Percentiles rank a stretch among this genome's conserved stretches.
These are phyloP conservation scores for Colletotrichum liaoningense DNA, from an alignment of 2,329 filamentous ascomycete genomes.

Conservation along the genomic window DNA sequence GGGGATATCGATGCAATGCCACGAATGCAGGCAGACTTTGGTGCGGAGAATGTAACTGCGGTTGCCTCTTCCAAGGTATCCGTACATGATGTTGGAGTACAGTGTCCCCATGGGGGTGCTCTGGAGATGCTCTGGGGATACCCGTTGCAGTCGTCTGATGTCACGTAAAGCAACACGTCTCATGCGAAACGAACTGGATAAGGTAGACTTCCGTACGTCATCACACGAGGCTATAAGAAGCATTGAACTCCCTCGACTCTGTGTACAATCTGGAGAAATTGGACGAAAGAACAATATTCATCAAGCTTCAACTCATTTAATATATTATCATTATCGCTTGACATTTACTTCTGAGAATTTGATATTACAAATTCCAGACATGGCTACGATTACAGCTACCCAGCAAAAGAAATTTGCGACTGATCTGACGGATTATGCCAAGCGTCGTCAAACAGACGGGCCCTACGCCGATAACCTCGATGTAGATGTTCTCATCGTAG, in stretches of 20 bases:
- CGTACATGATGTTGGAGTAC: not conserved
- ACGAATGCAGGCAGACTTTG: not conserved
- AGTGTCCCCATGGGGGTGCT: not conserved
- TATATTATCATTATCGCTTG: too few species aligned
- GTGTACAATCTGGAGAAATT: not conserved
- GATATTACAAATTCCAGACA: constrained; percentile 18
- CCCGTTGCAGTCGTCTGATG: constrained; percentile 13
- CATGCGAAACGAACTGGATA: constrained; percentile 11
- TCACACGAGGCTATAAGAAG: constrained; percentile 5
- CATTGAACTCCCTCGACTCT: not conserved
- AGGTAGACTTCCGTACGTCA: not conserved
- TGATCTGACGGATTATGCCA: constrained; percentile 52
- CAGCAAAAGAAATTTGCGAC: constrained; percentile 53
- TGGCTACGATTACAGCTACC: constrained; percentile 33
- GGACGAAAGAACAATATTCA: not conserved
- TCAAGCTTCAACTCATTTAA: not conserved
- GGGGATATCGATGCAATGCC: not conserved
- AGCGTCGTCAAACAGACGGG: constrained; percentile 44
- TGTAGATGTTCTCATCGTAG: constrained; percentile 57
- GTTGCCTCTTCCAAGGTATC: not conserved
- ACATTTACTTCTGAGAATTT: too few species aligned
- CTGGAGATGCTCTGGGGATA: not conserved
- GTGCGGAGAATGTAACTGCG: not conserved
- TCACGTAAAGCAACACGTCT: constrained; percentile 3
- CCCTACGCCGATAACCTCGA: constrained; percentile 56